Percentiles rank a stretch among this genome's conserved stretches.
Evolutionary conservation across 139 green algal species (phyloP).

Genomic region (Choricystis sp.): DNA sequence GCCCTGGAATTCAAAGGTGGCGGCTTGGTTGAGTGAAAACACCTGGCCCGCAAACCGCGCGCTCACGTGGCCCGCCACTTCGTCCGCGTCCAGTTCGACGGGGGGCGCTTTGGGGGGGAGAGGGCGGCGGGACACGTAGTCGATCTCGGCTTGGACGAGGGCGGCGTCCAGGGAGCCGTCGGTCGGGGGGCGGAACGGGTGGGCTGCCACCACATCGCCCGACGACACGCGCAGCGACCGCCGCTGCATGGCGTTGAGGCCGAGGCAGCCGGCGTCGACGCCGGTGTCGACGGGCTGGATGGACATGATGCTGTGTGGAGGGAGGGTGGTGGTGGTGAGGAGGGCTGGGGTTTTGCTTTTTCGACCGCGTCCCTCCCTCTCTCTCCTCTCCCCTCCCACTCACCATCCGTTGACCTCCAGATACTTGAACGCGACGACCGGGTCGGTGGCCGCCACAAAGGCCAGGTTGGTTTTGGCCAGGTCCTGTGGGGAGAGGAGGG

Average conservation of each 20-base stretch:
- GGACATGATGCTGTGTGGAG: conserved; percentile 48
- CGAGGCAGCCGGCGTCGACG: conserved; percentile 41
- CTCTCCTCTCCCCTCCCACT: too few relatives aligned
- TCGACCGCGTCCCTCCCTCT: too few relatives aligned
- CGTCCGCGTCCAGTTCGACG: conserved; percentile 37
- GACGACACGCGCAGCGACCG: conserved; percentile 42
- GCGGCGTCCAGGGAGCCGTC: conserved; percentile 22
- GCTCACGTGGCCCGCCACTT: conserved; percentile 41
- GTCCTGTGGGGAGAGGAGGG: conserved; percentile 16
- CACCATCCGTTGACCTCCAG: conserved; percentile 36
- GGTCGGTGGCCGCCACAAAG: conserved; percentile 38
- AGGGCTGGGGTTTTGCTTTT: background rate
- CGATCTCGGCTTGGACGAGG: conserved; percentile 55
- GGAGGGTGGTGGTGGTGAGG: background rate
- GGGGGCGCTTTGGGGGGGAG: conserved; percentile 5
- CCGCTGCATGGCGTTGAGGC: conserved; percentile 71
- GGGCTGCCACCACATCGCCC: conserved; percentile 30
- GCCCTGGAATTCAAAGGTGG: conserved; percentile 75
- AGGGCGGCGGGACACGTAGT: background rate
- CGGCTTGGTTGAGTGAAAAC: conserved; percentile 53
- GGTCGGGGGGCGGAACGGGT: conserved; percentile 19
- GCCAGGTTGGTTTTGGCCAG: conserved; percentile 53
- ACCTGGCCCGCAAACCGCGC: conserved; percentile 49
- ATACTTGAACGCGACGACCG: conserved; percentile 12
- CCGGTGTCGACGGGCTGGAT: conserved; percentile 23